Percentiles rank a stretch among this genome's conserved stretches.
Evolutionary conservation across 805 yeast species (phyloP).

Genomic region (Yarrowia sp.): DNA sequence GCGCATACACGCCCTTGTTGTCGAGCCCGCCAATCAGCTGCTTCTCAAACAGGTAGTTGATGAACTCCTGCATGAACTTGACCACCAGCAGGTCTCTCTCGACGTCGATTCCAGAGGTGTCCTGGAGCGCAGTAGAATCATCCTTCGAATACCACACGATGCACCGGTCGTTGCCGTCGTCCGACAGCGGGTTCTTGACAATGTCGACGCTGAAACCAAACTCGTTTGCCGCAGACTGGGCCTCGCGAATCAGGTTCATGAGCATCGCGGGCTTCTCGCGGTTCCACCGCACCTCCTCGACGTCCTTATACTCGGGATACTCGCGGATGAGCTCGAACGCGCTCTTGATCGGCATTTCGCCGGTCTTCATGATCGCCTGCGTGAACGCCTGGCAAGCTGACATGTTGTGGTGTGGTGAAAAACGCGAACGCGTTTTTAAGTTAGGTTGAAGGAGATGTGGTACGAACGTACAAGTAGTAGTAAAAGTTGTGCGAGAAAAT

Average conservation of each 20-base stretch:
- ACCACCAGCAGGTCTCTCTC: neutral
- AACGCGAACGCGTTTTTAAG: neutral
- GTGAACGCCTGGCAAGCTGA: constrained; percentile 37
- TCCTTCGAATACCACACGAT: neutral
- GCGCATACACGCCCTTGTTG: neutral
- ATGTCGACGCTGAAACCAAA: neutral
- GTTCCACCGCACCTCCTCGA: neutral
- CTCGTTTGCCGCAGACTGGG: neutral
- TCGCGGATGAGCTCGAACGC: neutral
- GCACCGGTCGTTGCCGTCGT: neutral
- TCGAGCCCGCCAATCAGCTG: neutral
- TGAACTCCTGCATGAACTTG: neutral
- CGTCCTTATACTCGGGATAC: neutral
- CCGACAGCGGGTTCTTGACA: neutral
- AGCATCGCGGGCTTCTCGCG: neutral
- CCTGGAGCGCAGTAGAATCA: constrained; percentile 5
- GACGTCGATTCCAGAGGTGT: neutral
- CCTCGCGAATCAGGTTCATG: neutral
- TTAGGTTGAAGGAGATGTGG: neutral
- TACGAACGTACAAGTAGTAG: no score
- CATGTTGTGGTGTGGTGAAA: constrained; percentile 33
- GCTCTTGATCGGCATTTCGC: neutral
- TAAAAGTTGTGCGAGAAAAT: no score
- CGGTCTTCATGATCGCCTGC: constrained; percentile 7
- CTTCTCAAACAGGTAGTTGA: neutral